Evolutionary conservation across 768 basidiomycete species (phyloP), one percentile per base, ranked within the genome.

Genomic region (Kwoniella newhampshirensis): DNA sequence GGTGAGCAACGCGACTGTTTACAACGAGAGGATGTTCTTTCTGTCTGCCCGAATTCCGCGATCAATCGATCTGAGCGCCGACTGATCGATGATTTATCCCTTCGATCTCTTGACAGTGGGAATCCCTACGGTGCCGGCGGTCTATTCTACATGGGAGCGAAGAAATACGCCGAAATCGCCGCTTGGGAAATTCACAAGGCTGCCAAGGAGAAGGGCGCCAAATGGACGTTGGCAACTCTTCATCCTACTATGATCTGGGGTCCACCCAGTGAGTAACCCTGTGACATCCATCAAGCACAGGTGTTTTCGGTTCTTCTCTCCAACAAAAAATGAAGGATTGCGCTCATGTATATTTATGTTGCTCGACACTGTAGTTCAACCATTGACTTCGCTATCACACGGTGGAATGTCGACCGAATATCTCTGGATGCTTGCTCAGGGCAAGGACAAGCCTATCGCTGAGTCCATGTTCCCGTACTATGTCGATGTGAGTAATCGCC

Each of bases 81-180:
- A n/a, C n/a, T n/a, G n/a, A n/a, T n/a, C n/a, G n/a, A n/a, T n/a
- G n/a, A n/a, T n/a, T n/a, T n/a, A n/a, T n/a, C n/a, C n/a, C n/a
- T n/a, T n/a, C n/a, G n/a, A n/a, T n/a, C n/a, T n/a, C n/a, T n/a
- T n/a, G n/a, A n/a, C n/a, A n/a, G n/a, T n/a, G 17, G 8, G 7
- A 23, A 42, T n/a, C n/a, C 40, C 23, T 59, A 39, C 49, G 23
- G 9, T n/a, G 21, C 52, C 23, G 50, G 48, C 0, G 23, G 2
- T 1, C 46, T 64, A 3, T 64, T 56, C 59, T 60, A 60, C 28
- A 60, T 53, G 59, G 61, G 59, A 13, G 64, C 63, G 3, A 73
- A 73, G 60, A 70, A 67, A 41, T 63, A 62, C 27, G 68, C 71
- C 40, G 71, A 73, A 40, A 25, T 62, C 9, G 58, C 66, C 15